These are phyloP conservation scores for Eimeria necatrix DNA, from an alignment of 169 alveolate genomes.

Conservation along the genomic window DNA sequence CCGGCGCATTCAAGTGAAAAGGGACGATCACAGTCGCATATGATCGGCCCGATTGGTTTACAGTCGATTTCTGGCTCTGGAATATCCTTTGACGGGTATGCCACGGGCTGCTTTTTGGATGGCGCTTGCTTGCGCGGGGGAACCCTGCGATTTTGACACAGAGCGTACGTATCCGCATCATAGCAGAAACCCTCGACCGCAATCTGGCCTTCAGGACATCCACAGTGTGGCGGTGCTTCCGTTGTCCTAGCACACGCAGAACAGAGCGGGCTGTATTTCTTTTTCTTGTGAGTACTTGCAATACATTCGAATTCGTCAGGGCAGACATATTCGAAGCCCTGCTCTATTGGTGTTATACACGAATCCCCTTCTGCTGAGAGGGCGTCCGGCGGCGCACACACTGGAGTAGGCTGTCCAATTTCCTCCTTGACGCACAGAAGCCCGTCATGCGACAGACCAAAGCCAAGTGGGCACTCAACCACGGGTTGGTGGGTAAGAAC, in stretches of 20 bases:
- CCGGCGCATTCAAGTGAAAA: constrained; percentile 34
- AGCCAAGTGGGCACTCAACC: constrained; percentile 53
- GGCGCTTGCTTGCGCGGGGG: constrained; percentile 67
- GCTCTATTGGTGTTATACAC: constrained; percentile 16
- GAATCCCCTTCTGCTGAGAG: constrained; percentile 65
- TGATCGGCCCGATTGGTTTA: constrained; percentile 7
- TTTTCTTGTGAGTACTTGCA: constrained; percentile 25
- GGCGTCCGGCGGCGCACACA: constrained; percentile 38
- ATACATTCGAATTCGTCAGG: constrained; percentile 58
- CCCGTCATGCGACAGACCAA: constrained; percentile 17
- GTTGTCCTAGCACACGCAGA: constrained; percentile 66
- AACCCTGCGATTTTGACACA: constrained; percentile 1
- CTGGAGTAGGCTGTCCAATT: constrained; percentile 19
- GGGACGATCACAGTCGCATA: constrained; percentile 23
- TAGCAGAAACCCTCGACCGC: constrained; percentile 60
- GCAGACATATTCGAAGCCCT: constrained; percentile 62
- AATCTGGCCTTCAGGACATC: constrained; percentile 60
- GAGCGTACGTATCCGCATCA: constrained; percentile 20
- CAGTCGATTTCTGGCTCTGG: constrained; percentile 50
- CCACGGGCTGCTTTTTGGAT: not conserved
- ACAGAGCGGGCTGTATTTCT: constrained; percentile 68
- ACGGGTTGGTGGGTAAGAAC: constrained; percentile 32
- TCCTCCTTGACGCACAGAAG: constrained; percentile 45
- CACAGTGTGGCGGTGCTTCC: constrained; percentile 57
- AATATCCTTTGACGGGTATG: not conserved